Base-by-base conservation (phyloP, 306 rosid species). In the Biancaea sappan region DNA sequence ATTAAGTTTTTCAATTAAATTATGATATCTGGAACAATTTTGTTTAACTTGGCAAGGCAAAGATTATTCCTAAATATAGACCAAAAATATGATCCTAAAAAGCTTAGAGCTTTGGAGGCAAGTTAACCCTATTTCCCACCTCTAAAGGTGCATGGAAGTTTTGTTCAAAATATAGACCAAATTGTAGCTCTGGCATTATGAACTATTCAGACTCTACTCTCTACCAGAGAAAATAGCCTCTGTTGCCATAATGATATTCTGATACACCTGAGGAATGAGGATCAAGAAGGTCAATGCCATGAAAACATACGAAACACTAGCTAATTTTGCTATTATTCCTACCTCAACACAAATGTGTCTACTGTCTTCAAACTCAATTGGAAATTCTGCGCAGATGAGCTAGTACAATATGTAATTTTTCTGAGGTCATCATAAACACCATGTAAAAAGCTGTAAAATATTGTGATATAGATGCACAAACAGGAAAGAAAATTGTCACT, bases 401-500 rank as follows among this genome's bases (percentile, higher is more conserved):
- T 21, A 32, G 13, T 60, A 8, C 53, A 44, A 6, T 44, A 19
- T 6, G 38, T 5, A 48, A 12, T 25, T 21, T 51, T 54, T 16
- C 21, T 12, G 8, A 66, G 9, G 26, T 34, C 22, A 52, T 52
- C 50, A 19, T 12, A 11, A 52, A 10, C 57, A 52, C 61, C 1
- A 19, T 12, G 34, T 31, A 40, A 5, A 32, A 47, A 61, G 60
- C 19, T 14, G 25, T 12, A 47, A 61, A 69, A 22, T 34, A 51
- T 19, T 46, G 51, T 47, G 66, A 51, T 51, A 61, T 18, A 70
- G 41, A 79, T 58, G 9, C 72, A 71, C 54, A 69, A 22, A 31
- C 13, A 41, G 6, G 12, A 57, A 61, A 59, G 66, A 57, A 57
- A 50, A 25, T 28, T 9, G 4, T 79, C 53, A 50, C 66, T 19